Evolutionary conservation across 2,329 filamentous ascomycete genomes (phyloP).

Genomic region (Penicillium freii): DNA sequence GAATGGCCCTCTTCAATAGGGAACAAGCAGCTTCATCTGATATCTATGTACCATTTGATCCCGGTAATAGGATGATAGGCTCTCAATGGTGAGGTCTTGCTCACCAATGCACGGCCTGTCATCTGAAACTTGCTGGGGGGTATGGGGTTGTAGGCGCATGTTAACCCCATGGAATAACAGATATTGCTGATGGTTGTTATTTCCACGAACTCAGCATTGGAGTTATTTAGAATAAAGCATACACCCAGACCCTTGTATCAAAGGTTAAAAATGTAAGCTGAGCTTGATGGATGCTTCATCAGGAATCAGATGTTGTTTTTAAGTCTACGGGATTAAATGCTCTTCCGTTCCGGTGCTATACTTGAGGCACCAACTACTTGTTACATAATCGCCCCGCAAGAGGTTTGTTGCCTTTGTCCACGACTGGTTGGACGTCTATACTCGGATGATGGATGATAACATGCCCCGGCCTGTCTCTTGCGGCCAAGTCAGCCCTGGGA

Average conservation of each 20-base stretch:
- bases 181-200: neutral
- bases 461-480: conserved; percentile 15
- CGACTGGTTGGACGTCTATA: conserved; percentile 26
- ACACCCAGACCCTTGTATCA: neutral
- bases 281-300: neutral
- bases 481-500: conserved; percentile 18
- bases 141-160: neutral
- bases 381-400: conserved; percentile 26
- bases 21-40: neutral
- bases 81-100: neutral
- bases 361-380: neutral
- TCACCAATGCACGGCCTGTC: neutral
- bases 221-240: neutral
- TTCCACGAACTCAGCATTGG: neutral
- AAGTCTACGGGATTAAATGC: neutral
- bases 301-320: neutral
- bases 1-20: neutral
- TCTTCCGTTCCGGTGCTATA: neutral
- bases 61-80: neutral
- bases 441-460: conserved; percentile 28
- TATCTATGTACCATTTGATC: neutral
- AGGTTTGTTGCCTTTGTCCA: conserved; percentile 27
- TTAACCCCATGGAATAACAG: neutral
- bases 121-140: too few species aligned
- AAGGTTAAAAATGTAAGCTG: neutral